Percentiles rank a stretch among this genome's conserved stretches.
Evolutionary conservation across 2,329 filamentous ascomycete genomes (phyloP).

Genomic region (Pestalotiopsis sp.): DNA sequence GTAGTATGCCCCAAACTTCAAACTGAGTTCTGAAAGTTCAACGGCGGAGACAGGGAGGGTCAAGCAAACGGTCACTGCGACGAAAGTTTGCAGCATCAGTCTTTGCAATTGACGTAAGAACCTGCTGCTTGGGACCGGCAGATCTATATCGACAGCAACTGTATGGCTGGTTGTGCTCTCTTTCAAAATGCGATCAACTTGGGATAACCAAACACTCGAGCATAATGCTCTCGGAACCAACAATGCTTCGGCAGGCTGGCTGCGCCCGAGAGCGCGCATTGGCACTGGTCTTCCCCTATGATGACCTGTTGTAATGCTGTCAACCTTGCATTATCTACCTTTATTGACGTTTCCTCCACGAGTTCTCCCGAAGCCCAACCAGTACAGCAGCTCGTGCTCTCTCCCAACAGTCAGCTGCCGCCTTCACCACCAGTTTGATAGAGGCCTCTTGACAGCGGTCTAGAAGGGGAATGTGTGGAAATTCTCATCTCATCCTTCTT

Average conservation of each 20-base stretch:
- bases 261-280: neutral
- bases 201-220: neutral
- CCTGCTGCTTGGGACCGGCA: neutral
- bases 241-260: neutral
- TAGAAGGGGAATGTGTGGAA: neutral
- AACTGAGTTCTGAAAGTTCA: neutral
- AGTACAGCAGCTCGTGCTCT: neutral
- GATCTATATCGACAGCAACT: neutral
- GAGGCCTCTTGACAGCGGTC: neutral
- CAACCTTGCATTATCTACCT: neutral
- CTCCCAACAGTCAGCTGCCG: neutral
- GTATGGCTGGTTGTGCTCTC: neutral
- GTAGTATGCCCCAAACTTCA: neutral
- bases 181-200: neutral
- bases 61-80: neutral
- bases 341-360: neutral
- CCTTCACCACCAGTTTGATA: neutral
- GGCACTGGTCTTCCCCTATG: neutral
- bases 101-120: neutral
- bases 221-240: neutral
- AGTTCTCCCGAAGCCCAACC: neutral
- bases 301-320: neutral
- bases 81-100: neutral
- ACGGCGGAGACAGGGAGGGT: neutral
- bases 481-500: neutral